Percentiles rank a stretch among this genome's conserved stretches.
Conservation (phyloP, 116 monocot genomes). For the Zostera marina region DNA sequence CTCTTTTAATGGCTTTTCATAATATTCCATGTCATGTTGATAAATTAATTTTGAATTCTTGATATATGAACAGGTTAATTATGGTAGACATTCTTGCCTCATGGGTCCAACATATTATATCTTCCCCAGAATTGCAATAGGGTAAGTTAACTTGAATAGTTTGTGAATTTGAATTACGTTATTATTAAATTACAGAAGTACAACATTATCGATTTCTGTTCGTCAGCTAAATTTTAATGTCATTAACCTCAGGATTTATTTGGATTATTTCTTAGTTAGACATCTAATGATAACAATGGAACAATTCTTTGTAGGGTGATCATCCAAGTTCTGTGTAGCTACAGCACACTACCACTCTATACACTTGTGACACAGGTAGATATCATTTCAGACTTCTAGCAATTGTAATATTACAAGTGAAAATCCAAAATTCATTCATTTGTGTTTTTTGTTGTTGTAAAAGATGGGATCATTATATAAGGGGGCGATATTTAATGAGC, state of each 20-base stretch:
- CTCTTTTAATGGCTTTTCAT: not conserved
- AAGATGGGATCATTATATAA: conserved; percentile 70
- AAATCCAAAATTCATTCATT: too few relatives aligned
- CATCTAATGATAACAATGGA: not conserved
- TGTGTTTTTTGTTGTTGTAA: not conserved
- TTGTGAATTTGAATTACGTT: too few relatives aligned
- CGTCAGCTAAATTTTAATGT: not conserved
- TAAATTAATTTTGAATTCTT: not conserved
- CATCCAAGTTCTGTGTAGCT: conserved; percentile 53
- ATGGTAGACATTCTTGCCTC: conserved; percentile 49
- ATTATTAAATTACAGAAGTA: too few relatives aligned
- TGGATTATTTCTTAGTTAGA: not conserved
- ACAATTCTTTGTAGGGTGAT: conserved; percentile 15
- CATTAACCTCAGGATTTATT: not conserved
- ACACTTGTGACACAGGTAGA: conserved; percentile 59
- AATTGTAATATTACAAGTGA: not conserved
- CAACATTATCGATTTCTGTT: too few relatives aligned
- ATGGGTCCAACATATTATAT: conserved; percentile 27
- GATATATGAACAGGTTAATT: conserved; percentile 17
- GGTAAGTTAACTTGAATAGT: too few relatives aligned
- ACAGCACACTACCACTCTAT: conserved; percentile 68
- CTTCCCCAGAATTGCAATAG: conserved; percentile 39
- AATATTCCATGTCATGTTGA: not conserved
- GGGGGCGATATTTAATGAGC: conserved; percentile 40
- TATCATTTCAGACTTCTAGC: not conserved